These are phyloP conservation scores for Annulohypoxylon maeteangense DNA, from an alignment of 495 filamentous ascomycete genomes.

Conservation along the genomic window DNA sequence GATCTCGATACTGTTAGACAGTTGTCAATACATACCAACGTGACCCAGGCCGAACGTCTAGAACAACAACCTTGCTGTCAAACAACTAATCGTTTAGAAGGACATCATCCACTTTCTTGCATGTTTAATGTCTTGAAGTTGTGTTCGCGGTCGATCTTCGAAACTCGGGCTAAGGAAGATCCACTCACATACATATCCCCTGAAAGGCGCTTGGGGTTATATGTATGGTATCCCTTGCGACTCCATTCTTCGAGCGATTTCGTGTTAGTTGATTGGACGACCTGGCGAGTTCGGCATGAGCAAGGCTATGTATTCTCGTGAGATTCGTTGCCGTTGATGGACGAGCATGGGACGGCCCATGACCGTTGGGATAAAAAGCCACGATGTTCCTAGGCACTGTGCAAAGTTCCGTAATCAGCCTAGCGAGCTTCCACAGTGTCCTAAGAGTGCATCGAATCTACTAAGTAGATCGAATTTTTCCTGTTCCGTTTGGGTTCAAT, in stretches of 20 bases:
- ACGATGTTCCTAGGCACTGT: conserved; percentile 25
- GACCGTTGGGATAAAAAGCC: conserved; percentile 21
- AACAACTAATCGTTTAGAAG: conserved; percentile 18
- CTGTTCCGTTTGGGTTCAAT: conserved; percentile 10
- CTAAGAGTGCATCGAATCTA: conserved; percentile 7
- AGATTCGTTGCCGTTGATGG: conserved; percentile 24
- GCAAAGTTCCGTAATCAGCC: conserved; percentile 16
- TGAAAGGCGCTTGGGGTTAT: background rate
- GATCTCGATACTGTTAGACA: conserved; percentile 9
- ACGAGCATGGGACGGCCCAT: conserved; percentile 15
- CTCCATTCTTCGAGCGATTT: conserved; percentile 22
- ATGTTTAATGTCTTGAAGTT: conserved; percentile 19
- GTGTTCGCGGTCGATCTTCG: conserved; percentile 10
- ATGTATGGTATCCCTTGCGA: conserved; percentile 3
- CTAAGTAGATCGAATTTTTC: conserved; percentile 17
- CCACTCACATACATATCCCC: conserved; percentile 25
- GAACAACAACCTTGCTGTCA: conserved; percentile 15
- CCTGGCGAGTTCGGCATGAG: conserved; percentile 17
- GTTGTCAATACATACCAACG: background rate
- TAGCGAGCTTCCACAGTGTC: conserved; percentile 6
- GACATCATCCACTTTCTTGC: conserved; percentile 22
- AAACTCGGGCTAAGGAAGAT: conserved; percentile 13
- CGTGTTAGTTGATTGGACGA: conserved; percentile 13
- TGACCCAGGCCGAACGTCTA: background rate
- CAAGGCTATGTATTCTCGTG: conserved; percentile 34